phyloP scores from a whole-genome alignment of 257 asterid genomes.

The Fraxinus pennsylvanica region DNA sequence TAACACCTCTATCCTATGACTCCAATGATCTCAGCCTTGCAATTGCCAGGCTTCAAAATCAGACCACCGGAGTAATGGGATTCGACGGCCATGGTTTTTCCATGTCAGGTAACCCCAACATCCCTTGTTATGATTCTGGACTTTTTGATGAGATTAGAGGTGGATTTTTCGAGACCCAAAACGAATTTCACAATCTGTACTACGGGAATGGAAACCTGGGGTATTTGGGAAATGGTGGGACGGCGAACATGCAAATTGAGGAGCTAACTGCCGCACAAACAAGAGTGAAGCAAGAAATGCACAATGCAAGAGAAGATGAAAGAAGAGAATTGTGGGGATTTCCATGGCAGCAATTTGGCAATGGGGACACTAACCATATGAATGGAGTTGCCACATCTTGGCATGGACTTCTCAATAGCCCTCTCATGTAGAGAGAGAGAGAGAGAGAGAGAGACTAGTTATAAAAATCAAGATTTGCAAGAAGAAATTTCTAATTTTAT shows the following conservation, averaged over 20 bases:
- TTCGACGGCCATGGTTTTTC: slow-evolving; percentile 31
- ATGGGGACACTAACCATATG: slow-evolving; percentile 38
- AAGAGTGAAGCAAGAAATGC: slow-evolving; percentile 67
- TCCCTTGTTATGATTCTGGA: slow-evolving; percentile 7
- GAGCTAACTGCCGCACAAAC: slow-evolving; percentile 28
- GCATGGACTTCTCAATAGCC: slow-evolving; percentile 58
- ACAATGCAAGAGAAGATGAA: slow-evolving; percentile 40
- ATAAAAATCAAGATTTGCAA: background rate
- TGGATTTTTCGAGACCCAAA: slow-evolving; percentile 49
- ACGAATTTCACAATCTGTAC: slow-evolving; percentile 41
- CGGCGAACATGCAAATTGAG: slow-evolving; percentile 31
- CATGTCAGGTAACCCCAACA: slow-evolving; percentile 41
- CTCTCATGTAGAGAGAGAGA: slow-evolving; percentile 47
- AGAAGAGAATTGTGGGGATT: slow-evolving; percentile 62
- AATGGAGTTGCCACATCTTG: slow-evolving; percentile 47
- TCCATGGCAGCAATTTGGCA: slow-evolving; percentile 61
- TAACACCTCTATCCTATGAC: slow-evolving; percentile 37
- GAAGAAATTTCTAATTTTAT: slow-evolving; percentile 17
- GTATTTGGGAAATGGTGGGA: slow-evolving; percentile 40
- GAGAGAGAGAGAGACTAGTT: no score
- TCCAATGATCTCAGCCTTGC: slow-evolving; percentile 53
- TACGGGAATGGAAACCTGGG: slow-evolving; percentile 44
- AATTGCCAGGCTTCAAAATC: slow-evolving; percentile 47
- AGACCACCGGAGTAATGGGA: slow-evolving; percentile 37
- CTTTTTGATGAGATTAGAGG: background rate